A percentile compares a stretch with the other conserved stretches of the same genome.
These are phyloP conservation scores for Chaetomiaceae sp. DNA, from an alignment of 2,329 filamentous ascomycete species.

Conservation along the genomic window DNA sequence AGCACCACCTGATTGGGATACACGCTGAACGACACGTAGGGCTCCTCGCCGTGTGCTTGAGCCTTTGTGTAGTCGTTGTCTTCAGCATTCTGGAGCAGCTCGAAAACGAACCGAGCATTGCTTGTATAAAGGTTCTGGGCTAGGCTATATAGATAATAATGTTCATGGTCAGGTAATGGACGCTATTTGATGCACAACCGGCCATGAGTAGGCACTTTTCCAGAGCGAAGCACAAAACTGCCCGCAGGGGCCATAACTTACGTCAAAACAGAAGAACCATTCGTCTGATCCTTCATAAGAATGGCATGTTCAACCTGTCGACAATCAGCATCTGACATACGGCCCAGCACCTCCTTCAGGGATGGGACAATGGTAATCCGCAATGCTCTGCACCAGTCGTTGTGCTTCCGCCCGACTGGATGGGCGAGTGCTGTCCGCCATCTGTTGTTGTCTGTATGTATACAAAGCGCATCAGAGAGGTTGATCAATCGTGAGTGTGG, in stretches of 20 bases:
- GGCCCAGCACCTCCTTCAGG: constrained; percentile 7
- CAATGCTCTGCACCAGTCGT: constrained; percentile 10
- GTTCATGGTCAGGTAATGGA: constrained; percentile 2
- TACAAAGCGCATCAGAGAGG: too few relatives aligned
- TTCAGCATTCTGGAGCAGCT: constrained; percentile 53
- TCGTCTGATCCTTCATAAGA: constrained; percentile 6
- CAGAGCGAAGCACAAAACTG: background rate
- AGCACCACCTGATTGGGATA: constrained; percentile 37
- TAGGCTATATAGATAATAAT: constrained; percentile 37
- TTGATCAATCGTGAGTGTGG: too few relatives aligned
- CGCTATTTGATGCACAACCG: constrained; percentile 4
- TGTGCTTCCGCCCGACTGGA: constrained; percentile 8
- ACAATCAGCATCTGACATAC: constrained; percentile 9
- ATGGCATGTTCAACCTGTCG: constrained; percentile 9
- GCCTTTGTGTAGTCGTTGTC: constrained; percentile 33
- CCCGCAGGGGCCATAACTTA: constrained; percentile 4
- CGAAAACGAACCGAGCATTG: constrained; percentile 46
- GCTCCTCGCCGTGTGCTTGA: constrained; percentile 18
- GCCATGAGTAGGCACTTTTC: constrained; percentile 5
- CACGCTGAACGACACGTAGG: constrained; percentile 36
- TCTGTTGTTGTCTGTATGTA: background rate
- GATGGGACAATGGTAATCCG: constrained; percentile 5
- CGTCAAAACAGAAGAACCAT: constrained; percentile 9
- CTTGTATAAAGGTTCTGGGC: constrained; percentile 41
- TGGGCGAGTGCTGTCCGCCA: constrained; percentile 4